Percentiles rank a stretch among this genome's conserved stretches.
Evolutionary conservation across 768 basidiomycete species (phyloP).

Genomic region (Neoboletus magnificus): DNA sequence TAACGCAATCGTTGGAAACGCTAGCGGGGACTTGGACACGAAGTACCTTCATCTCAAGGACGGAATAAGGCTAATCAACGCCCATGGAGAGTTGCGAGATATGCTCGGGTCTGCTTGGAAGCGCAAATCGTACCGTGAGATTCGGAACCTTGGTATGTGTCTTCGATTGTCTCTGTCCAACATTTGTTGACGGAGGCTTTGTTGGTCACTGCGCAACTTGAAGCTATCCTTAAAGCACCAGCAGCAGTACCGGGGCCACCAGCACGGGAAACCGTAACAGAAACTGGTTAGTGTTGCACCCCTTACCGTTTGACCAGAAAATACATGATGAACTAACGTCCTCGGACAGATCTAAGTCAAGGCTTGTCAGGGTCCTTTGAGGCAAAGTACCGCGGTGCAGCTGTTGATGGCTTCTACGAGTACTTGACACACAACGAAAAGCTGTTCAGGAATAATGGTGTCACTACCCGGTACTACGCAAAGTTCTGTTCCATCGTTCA

Average conservation of each 20-base stretch:
- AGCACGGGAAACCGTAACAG: no score
- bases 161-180: no score
- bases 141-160: slow-evolving; percentile 7
- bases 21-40: neutral
- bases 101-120: neutral
- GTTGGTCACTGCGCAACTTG: no score
- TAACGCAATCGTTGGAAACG: neutral
- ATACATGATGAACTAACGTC: no score
- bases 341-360: no score
- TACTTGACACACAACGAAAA: slow-evolving; percentile 5
- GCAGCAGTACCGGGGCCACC: no score
- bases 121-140: neutral
- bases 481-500: slow-evolving; percentile 7
- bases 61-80: no score
- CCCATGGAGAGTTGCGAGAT: neutral
- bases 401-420: slow-evolving; percentile 1
- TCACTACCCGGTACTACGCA: neutral
- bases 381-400: neutral
- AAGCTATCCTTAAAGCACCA: no score
- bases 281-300: no score
- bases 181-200: no score
- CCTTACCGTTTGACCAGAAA: no score
- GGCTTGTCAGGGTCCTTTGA: neutral
- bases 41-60: neutral
- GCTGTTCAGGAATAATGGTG: neutral